Evolutionary conservation across 495 filamentous ascomycete species (phyloP).

Genomic region (Hypoxylon perforatum): DNA sequence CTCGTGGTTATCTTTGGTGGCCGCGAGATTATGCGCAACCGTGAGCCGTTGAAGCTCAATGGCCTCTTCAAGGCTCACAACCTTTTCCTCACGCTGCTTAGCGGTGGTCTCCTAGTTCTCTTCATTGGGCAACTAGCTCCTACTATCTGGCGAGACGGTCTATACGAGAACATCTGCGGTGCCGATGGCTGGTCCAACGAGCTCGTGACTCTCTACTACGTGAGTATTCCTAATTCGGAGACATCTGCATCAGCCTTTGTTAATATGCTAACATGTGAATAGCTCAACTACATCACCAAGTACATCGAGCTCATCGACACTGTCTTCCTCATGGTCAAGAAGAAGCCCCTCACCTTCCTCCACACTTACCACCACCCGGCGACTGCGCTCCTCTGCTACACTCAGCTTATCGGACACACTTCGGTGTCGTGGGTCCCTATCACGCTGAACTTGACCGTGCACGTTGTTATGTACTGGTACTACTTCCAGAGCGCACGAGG

Average conservation of each 20-base stretch:
- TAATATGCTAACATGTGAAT: slow-evolving; percentile 43
- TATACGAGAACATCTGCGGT: slow-evolving; percentile 78
- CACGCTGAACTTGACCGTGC: slow-evolving; percentile 77
- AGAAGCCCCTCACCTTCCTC: slow-evolving; percentile 86
- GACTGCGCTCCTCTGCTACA: slow-evolving; percentile 84
- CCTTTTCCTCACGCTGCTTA: slow-evolving; percentile 77
- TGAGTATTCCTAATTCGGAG: slow-evolving; percentile 52
- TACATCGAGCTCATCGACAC: slow-evolving; percentile 84
- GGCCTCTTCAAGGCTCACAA: slow-evolving; percentile 81
- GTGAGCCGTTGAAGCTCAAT: slow-evolving; percentile 73
- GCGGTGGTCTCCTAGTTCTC: slow-evolving; percentile 70
- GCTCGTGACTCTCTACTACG: slow-evolving; percentile 81
- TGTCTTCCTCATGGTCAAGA: slow-evolving; percentile 83
- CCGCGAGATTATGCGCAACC: slow-evolving; percentile 75
- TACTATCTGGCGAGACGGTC: slow-evolving; percentile 69
- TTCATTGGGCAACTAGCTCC: slow-evolving; percentile 80
- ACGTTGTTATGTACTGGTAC: slow-evolving; percentile 74
- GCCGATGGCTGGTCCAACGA: slow-evolving; percentile 77
- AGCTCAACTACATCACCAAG: slow-evolving; percentile 87
- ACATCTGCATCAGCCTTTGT: background rate
- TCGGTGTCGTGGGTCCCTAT: slow-evolving; percentile 83
- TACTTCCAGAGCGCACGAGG: slow-evolving; percentile 82
- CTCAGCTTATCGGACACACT: slow-evolving; percentile 78
- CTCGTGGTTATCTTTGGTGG: slow-evolving; percentile 80
- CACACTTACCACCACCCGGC: slow-evolving; percentile 87